Evolutionary conservation across 805 yeast genomes (phyloP).

Genomic region (Sporopachydermia quercuum): DNA sequence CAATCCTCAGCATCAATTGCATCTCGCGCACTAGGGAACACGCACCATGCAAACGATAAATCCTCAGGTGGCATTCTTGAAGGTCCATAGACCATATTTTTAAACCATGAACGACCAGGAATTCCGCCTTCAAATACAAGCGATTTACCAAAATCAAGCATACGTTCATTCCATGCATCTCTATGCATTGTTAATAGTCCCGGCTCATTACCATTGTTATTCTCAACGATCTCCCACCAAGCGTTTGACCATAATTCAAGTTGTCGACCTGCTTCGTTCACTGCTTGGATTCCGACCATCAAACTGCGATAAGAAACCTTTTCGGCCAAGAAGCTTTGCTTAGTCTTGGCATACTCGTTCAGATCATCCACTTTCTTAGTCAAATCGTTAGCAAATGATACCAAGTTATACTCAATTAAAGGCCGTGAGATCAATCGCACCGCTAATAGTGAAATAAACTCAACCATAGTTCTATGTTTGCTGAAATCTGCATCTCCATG

Average conservation of each 20-base stretch:
- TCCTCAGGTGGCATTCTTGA: constrained; percentile 40
- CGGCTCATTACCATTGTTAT: constrained; percentile 54
- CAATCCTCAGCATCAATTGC: constrained; percentile 35
- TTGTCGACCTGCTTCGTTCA: constrained; percentile 10
- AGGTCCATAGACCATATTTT: constrained; percentile 57
- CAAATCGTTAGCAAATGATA: not conserved
- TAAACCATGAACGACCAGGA: constrained; percentile 45
- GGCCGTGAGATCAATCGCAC: not conserved
- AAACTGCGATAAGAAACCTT: constrained; percentile 4
- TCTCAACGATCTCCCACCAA: constrained; percentile 44
- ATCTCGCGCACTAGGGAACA: constrained; percentile 70
- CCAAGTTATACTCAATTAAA: not conserved
- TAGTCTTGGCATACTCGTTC: constrained; percentile 28
- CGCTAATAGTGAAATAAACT: constrained; percentile 34
- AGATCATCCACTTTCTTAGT: constrained; percentile 26
- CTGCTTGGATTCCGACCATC: constrained; percentile 1
- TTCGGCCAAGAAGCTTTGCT: constrained; percentile 24
- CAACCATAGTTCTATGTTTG: constrained; percentile 40
- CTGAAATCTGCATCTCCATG: constrained; percentile 41
- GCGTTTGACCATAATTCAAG: constrained; percentile 41
- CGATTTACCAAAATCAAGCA: constrained; percentile 38
- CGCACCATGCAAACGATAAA: constrained; percentile 33
- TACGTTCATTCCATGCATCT: constrained; percentile 67
- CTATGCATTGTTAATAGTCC: constrained; percentile 55
- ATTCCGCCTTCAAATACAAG: constrained; percentile 29